Percentiles rank a stretch among this genome's conserved stretches.
phyloP scores from a whole-genome alignment of 192 early-diverging fungal species.

The Backusella liffmaniae region DNA sequence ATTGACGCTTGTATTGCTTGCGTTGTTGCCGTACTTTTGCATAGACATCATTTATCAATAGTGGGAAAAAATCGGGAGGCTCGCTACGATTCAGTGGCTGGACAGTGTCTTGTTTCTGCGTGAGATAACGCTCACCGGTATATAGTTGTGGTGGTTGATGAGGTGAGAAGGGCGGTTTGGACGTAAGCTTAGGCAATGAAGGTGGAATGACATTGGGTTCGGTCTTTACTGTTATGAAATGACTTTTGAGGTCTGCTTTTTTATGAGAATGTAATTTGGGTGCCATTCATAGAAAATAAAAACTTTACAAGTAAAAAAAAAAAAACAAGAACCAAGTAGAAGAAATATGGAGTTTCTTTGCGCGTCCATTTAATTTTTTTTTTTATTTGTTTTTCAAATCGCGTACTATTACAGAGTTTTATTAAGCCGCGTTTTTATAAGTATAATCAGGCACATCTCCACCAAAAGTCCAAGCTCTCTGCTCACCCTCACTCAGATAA shows the following conservation, averaged over 20 bases:
- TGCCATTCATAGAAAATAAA: neutral
- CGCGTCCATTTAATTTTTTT: neutral
- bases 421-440: neutral
- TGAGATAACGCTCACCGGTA: neutral
- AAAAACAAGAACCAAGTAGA: neutral
- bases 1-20: neutral
- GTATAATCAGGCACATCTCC: slow-evolving; percentile 30
- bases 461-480: slow-evolving; percentile 29
- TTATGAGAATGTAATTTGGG: neutral
- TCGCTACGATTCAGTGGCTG: neutral
- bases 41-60: neutral
- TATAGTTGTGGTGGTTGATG: neutral
- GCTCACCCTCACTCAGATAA: slow-evolving; percentile 17
- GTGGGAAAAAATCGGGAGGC: neutral
- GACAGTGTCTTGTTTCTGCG: neutral
- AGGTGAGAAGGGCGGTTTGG: neutral
- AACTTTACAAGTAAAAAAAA: neutral
- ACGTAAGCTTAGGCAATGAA: neutral
- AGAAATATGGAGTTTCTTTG: neutral
- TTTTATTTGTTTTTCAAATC: neutral
- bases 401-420: neutral
- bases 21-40: neutral
- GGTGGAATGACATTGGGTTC: neutral
- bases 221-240: neutral
- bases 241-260: neutral